These are phyloP conservation scores for Eucalyptus melliodora DNA, from an alignment of 345 rosid genomes.

Conservation along the genomic window DNA sequence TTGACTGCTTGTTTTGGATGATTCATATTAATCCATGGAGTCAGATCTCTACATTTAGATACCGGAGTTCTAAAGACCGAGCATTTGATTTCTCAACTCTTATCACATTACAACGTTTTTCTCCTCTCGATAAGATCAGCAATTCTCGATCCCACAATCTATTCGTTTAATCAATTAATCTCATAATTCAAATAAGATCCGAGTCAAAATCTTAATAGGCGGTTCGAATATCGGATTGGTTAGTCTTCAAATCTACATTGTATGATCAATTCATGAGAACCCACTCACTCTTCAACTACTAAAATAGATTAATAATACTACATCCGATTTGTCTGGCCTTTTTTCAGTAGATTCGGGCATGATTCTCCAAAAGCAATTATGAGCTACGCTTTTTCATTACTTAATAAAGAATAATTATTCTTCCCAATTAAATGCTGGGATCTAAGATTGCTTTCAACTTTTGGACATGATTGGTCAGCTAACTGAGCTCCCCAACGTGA, in stretches of 20 bases:
- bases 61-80: accelerated
- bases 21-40: not conserved
- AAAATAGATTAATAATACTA: not conserved
- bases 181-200: not conserved
- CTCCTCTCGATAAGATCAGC: accelerated
- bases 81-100: not conserved
- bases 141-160: not conserved
- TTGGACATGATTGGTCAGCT: not conserved
- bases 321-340: not conserved
- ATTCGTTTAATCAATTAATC: not conserved
- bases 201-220: not conserved
- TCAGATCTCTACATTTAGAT: not conserved
- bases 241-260: not conserved
- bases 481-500: not conserved
- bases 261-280: too few species aligned
- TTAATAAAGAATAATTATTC: not conserved
- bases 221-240: accelerated
- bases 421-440: not conserved
- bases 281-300: not conserved
- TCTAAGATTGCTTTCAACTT: not conserved
- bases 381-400: not conserved
- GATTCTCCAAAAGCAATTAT: not conserved
- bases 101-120: not conserved
- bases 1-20: not conserved
- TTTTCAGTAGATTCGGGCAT: not conserved